Percentiles rank a stretch among this genome's conserved stretches.
Conservation (phyloP, 108 stramenopile genomes). For the Craspedostauros australis region DNA sequence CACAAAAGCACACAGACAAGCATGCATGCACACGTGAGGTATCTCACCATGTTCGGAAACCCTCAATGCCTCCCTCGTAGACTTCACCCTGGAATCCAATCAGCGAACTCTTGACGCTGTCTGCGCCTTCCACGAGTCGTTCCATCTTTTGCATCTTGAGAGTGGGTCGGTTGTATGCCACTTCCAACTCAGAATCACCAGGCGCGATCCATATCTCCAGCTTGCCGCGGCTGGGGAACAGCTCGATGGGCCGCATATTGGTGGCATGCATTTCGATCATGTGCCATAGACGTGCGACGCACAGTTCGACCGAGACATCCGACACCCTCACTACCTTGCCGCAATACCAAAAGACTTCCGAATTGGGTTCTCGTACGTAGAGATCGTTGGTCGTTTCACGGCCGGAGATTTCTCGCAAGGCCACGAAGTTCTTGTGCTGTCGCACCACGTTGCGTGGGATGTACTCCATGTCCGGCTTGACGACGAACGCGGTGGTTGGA, state of each 20-base stretch:
- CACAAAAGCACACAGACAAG: too few species aligned
- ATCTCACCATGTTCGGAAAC: constrained; percentile 74
- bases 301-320: constrained; percentile 61
- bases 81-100: constrained; percentile 81
- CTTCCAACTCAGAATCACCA: constrained; percentile 80
- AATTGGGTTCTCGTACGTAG: constrained; percentile 51
- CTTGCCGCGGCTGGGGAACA: constrained; percentile 49
- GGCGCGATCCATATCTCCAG: constrained; percentile 74
- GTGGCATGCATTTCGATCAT: constrained; percentile 73
- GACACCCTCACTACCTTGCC: constrained; percentile 79
- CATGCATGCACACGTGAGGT: too few species aligned
- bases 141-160: constrained; percentile 43
- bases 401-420: constrained; percentile 59
- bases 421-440: constrained; percentile 54
- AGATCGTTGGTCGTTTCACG: constrained; percentile 67
- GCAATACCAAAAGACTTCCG: constrained; percentile 65
- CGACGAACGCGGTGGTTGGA: constrained; percentile 28
- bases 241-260: constrained; percentile 63
- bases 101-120: constrained; percentile 34
- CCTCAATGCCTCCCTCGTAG: constrained; percentile 57
- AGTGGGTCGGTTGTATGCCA: constrained; percentile 69
- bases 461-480: constrained; percentile 73
- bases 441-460: constrained; percentile 53
- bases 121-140: constrained; percentile 18
- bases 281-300: constrained; percentile 61